phyloP scores from a whole-genome alignment of 192 early-diverging fungal species.

The Backusella sp. region DNA sequence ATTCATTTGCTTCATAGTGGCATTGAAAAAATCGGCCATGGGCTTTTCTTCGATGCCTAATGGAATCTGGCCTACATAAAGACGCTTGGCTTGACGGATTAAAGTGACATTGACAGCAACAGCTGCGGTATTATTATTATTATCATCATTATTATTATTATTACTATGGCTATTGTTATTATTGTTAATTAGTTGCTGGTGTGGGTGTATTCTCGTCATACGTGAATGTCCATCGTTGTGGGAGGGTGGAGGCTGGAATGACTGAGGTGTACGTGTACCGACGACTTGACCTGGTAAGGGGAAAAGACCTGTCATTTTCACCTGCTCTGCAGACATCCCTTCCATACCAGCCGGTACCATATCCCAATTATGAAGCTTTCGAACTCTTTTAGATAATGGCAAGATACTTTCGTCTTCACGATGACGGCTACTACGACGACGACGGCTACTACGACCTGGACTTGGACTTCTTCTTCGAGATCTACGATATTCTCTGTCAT shows the following conservation, averaged over 20 bases:
- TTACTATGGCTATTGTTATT: slow-evolving; percentile 29
- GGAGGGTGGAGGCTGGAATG: slow-evolving; percentile 17
- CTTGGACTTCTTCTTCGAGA: slow-evolving; percentile 36
- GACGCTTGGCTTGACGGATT: slow-evolving; percentile 75
- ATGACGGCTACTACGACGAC: slow-evolving; percentile 30
- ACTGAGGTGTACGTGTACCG: slow-evolving; percentile 26
- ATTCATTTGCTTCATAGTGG: slow-evolving; percentile 75
- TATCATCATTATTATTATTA: background rate
- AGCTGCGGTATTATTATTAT: slow-evolving; percentile 42
- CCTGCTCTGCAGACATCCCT: slow-evolving; percentile 78
- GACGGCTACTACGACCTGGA: slow-evolving; percentile 32
- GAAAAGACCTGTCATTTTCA: slow-evolving; percentile 84
- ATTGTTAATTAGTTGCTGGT: background rate
- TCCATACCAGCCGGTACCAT: slow-evolving; percentile 87
- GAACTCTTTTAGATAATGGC: slow-evolving; percentile 75
- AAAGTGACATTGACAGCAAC: slow-evolving; percentile 55
- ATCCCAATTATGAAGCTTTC: slow-evolving; percentile 93
- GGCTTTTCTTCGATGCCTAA: slow-evolving; percentile 69
- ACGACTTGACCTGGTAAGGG: slow-evolving; percentile 72
- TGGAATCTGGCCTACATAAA: slow-evolving; percentile 94
- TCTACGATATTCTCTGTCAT: slow-evolving; percentile 31
- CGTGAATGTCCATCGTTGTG: background rate
- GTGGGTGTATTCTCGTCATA: slow-evolving; percentile 22
- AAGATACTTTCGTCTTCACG: slow-evolving; percentile 48
- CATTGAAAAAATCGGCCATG: slow-evolving; percentile 85